Evolutionary conservation across 306 rosid species (phyloP).

Genomic region (Begonia loranthoides): DNA sequence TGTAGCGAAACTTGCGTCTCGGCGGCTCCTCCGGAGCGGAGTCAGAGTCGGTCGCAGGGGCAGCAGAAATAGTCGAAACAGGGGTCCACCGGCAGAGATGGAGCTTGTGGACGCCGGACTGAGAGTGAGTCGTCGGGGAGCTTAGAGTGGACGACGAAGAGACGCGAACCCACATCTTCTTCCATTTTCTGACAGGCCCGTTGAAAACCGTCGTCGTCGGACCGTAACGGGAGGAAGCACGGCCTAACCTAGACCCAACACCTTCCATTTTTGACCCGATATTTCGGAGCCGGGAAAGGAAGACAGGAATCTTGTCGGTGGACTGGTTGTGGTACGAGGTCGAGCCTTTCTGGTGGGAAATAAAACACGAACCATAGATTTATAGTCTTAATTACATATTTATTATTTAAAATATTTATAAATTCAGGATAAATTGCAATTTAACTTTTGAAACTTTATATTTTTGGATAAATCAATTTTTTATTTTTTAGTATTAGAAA

Average conservation of each 20-base stretch:
- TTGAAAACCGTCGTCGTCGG: conserved; percentile 67
- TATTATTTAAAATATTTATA: too few species aligned
- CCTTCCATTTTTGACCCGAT: conserved; percentile 50
- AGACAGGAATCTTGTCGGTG: neutral
- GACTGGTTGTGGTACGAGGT: neutral
- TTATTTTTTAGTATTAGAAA: too few species aligned
- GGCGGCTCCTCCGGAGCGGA: conserved; percentile 56
- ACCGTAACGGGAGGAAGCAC: conserved; percentile 90
- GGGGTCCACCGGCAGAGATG: conserved; percentile 98
- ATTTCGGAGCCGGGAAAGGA: neutral
- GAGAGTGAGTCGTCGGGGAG: conserved; percentile 25
- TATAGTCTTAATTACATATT: too few species aligned
- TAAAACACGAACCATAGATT: too few species aligned
- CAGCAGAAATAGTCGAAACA: conserved; percentile 13
- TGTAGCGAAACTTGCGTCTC: conserved; percentile 80
- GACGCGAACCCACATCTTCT: conserved; percentile 91
- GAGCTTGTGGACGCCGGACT: conserved; percentile 31
- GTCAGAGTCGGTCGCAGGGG: conserved; percentile 13
- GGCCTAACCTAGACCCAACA: conserved; percentile 72
- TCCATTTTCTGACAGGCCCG: conserved; percentile 93
- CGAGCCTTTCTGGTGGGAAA: neutral
- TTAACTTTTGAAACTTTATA: too few species aligned
- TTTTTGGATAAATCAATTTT: too few species aligned
- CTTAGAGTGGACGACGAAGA: conserved; percentile 25
- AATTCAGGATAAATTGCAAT: too few species aligned